These are phyloP conservation scores for Sextonia rubra DNA, from an alignment of 164 flowering plant genomes.

Conservation along the genomic window DNA sequence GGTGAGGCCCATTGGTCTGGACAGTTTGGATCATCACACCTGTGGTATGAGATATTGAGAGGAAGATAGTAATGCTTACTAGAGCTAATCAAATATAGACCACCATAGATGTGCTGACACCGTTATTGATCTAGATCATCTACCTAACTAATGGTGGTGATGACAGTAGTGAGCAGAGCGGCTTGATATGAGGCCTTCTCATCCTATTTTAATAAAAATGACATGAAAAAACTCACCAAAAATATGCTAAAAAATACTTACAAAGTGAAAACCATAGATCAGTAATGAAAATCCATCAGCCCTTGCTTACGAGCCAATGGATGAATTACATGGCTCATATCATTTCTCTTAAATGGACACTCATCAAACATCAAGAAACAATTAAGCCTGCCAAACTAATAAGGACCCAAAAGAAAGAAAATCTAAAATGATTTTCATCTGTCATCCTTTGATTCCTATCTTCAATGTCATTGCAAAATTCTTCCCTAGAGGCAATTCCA, in stretches of 20 bases:
- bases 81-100: no score
- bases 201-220: no score
- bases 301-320: not conserved
- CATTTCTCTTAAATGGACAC: not conserved
- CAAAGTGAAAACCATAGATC: not conserved
- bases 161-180: no score
- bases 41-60: not conserved
- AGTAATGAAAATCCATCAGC: not conserved
- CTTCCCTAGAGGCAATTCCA: slow-evolving; percentile 51
- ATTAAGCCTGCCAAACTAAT: not conserved
- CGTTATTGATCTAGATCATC: no score
- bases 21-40: slow-evolving; percentile 1
- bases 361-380: not conserved
- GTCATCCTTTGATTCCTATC: slow-evolving; percentile 41
- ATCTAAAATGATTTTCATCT: not conserved
- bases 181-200: no score
- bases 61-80: no score
- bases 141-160: no score
- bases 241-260: not conserved
- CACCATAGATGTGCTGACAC: no score
- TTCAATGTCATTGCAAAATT: slow-evolving; percentile 62
- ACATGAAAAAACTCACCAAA: no score
- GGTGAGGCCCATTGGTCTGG: not conserved
- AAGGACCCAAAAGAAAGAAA: not conserved
- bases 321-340: not conserved